phyloP scores from a whole-genome alignment of 768 basidiomycete genomes.

The Serpula lacrymans region DNA sequence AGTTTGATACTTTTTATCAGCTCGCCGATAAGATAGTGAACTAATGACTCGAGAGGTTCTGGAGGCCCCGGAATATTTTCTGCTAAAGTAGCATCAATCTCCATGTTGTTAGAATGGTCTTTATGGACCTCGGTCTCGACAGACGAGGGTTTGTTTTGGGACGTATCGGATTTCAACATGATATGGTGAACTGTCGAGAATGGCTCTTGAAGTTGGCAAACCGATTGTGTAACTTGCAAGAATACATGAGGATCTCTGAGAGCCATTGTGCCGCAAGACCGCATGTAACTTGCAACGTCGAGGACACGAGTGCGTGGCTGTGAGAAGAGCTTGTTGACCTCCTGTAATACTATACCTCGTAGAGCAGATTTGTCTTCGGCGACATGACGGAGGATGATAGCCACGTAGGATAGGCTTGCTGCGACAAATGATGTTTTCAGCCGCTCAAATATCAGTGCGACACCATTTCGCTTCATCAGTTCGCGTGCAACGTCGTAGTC shows the following conservation, averaged over 20 bases:
- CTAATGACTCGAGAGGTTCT: slow-evolving; percentile 49
- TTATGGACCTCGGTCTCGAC: slow-evolving; percentile 12
- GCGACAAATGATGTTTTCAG: slow-evolving; percentile 54
- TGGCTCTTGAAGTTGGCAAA: slow-evolving; percentile 72
- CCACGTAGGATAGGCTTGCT: slow-evolving; percentile 79
- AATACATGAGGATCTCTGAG: slow-evolving; percentile 78
- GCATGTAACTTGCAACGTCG: slow-evolving; percentile 72
- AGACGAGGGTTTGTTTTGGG: slow-evolving; percentile 9
- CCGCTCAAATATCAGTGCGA: slow-evolving; percentile 61
- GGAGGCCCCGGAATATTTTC: slow-evolving; percentile 9
- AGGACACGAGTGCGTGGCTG: slow-evolving; percentile 65
- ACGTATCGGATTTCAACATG: slow-evolving; percentile 45
- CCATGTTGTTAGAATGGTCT: slow-evolving; percentile 49
- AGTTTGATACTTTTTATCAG: slow-evolving; percentile 58
- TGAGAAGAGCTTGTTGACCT: slow-evolving; percentile 77
- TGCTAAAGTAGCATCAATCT: slow-evolving; percentile 42
- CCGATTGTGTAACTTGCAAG: slow-evolving; percentile 63
- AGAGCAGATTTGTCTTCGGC: slow-evolving; percentile 74
- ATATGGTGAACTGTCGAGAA: slow-evolving; percentile 56
- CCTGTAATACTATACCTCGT: slow-evolving; percentile 72
- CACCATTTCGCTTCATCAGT: slow-evolving; percentile 67
- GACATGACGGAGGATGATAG: slow-evolving; percentile 87
- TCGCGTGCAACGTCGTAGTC: slow-evolving; percentile 60
- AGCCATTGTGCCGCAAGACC: slow-evolving; percentile 73
- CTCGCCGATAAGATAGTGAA: slow-evolving; percentile 73